Conservation (phyloP, 805 yeast genomes). For the Candida argentea region DNA sequence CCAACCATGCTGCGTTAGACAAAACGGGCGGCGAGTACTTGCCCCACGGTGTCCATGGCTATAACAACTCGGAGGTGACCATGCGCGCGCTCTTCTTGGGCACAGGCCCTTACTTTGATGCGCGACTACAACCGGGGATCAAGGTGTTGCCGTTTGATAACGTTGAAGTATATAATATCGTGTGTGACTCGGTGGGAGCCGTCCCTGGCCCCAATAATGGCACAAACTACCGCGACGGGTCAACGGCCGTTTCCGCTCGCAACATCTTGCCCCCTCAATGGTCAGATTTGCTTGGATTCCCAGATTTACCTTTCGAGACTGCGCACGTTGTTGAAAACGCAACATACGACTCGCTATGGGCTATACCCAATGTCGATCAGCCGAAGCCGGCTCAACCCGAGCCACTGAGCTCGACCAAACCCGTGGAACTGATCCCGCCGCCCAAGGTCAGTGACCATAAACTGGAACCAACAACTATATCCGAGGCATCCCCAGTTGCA, state of each 20-base stretch:
- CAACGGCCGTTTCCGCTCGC: constrained; percentile 8
- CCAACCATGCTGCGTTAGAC: constrained; percentile 50
- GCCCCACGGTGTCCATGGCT: constrained; percentile 83
- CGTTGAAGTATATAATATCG: constrained; percentile 59
- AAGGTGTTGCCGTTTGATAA: constrained; percentile 59
- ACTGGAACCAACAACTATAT: too few relatives aligned
- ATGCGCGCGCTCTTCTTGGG: constrained; percentile 82
- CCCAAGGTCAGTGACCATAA: too few relatives aligned
- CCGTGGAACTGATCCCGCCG: too few relatives aligned
- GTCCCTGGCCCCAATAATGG: constrained; percentile 56
- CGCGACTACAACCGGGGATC: constrained; percentile 17
- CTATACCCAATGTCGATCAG: too few relatives aligned
- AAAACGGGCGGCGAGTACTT: constrained; percentile 37
- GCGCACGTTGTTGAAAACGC: constrained; percentile 37
- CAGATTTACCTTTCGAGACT: constrained; percentile 37
- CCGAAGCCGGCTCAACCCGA: too few relatives aligned
- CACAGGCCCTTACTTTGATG: constrained; percentile 65
- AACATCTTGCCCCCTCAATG: constrained; percentile 32
- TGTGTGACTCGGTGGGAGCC: constrained; percentile 53
- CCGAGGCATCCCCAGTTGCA: too few relatives aligned
- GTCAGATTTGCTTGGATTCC: constrained; percentile 39
- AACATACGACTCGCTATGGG: constrained; percentile 40
- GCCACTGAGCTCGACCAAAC: constrained; percentile 5
- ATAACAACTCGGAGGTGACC: constrained; percentile 61
- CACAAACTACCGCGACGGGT: constrained; percentile 10